Evolutionary conservation across 345 rosid genomes (phyloP), one percentile per base, ranked within the genome.

Genomic region (Moringa oleifera): DNA sequence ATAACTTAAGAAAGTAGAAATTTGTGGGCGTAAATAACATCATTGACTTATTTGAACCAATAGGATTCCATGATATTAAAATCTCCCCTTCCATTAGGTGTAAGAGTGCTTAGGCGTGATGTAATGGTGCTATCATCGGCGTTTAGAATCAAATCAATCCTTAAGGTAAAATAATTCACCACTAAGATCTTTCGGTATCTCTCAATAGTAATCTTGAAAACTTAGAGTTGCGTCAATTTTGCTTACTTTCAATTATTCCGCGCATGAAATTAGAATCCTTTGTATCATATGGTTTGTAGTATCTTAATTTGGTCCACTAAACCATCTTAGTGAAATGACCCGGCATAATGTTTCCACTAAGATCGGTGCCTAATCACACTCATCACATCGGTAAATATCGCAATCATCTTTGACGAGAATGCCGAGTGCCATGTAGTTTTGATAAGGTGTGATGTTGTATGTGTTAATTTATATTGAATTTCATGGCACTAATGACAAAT

Each of bases 351-450:
- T 15, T 7, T 55, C 64, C 67, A 68, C 64, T 23, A 64, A 41
- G n/a, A 47, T n/a, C 25, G 51, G 13, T 57, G 64, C 61, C 73
- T 54, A 65, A 68, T 72, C 77, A 55, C 41, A 15, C 23, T 41
- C 12, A 58, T 64, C 16, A 5, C 65, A 66, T 68, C 17, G 74
- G 72, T 78, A 71, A 68, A 65, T 71, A 71, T 74, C 74, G 20
- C 57, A 20, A 71, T 74, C 76, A 50, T n/a, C n/a, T n/a, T n/a
- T n/a, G n/a, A n/a, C n/a, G n/a, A n/a, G n/a, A n/a, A n/a, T n/a
- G n/a, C n/a, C n/a, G n/a, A n/a, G n/a, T n/a, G n/a, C n/a, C n/a
- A n/a, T n/a, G n/a, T n/a, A n/a, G n/a, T n/a, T n/a, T n/a, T n/a
- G n/a, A n/a, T n/a, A n/a, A n/a, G n/a, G n/a, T n/a, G n/a, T n/a